phyloP scores from a whole-genome alignment of 495 filamentous ascomycete species.

The Aspergillus nanangensis region DNA sequence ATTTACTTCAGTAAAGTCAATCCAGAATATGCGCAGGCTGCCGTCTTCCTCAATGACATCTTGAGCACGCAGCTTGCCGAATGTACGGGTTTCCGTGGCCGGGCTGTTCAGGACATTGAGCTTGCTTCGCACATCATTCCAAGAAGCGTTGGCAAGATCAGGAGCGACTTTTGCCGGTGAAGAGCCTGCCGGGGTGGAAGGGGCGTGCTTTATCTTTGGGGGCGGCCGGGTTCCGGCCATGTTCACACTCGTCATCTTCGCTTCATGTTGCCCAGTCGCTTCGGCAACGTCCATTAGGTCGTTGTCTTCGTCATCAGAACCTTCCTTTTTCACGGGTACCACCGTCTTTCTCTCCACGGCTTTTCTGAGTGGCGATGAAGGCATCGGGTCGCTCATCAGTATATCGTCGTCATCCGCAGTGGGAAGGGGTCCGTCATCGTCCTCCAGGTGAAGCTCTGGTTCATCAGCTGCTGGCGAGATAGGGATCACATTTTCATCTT shows the following conservation, averaged over 20 bases:
- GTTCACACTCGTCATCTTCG: slow-evolving; percentile 70
- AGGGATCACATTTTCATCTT: slow-evolving; percentile 41
- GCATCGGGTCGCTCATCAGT: slow-evolving; percentile 78
- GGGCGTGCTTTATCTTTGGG: slow-evolving; percentile 67
- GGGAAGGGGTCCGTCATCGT: slow-evolving; percentile 54
- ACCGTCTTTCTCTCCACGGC: slow-evolving; percentile 70
- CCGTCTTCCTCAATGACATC: slow-evolving; percentile 89
- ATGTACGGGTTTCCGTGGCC: slow-evolving; percentile 51
- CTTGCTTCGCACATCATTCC: slow-evolving; percentile 83
- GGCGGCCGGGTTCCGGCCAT: slow-evolving; percentile 77
- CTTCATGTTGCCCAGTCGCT: slow-evolving; percentile 58
- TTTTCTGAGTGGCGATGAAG: slow-evolving; percentile 83
- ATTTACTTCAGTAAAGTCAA: slow-evolving; percentile 91
- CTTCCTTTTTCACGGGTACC: slow-evolving; percentile 54
- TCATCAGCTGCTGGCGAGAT: slow-evolving; percentile 28
- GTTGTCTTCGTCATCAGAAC: slow-evolving; percentile 68
- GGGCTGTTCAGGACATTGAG: slow-evolving; percentile 79
- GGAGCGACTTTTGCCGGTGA: slow-evolving; percentile 62
- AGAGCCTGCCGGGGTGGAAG: slow-evolving; percentile 67
- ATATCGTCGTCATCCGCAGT: slow-evolving; percentile 60
- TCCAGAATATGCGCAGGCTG: slow-evolving; percentile 91
- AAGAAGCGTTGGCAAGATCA: slow-evolving; percentile 73
- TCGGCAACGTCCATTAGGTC: slow-evolving; percentile 85
- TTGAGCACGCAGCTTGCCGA: slow-evolving; percentile 76
- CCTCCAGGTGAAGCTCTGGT: slow-evolving; percentile 32